phyloP scores from a whole-genome alignment of 2,329 filamentous ascomycete species.

The Madurella mycetomatis region DNA sequence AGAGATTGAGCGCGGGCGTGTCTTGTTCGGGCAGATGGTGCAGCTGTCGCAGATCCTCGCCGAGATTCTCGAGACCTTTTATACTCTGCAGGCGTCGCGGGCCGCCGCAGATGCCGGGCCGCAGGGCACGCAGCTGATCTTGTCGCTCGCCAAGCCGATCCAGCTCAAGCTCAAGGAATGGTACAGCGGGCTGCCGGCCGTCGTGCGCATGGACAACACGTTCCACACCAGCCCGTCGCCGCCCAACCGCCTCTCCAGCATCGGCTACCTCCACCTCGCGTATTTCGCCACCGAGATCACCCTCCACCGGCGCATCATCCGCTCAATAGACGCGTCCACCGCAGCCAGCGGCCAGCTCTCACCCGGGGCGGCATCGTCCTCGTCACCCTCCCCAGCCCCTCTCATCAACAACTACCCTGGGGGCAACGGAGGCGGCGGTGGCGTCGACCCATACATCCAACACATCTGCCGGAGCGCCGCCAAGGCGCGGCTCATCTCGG shows the following conservation, averaged over 20 bases:
- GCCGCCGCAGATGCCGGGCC: constrained; percentile 61
- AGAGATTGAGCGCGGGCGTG: constrained; percentile 63
- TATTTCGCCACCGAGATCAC: constrained; percentile 95
- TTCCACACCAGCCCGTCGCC: constrained; percentile 39
- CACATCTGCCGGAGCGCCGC: constrained; percentile 92
- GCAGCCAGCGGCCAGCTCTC: constrained; percentile 19
- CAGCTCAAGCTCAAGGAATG: constrained; percentile 79
- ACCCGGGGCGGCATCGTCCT: constrained; percentile 17
- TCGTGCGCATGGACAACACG: constrained; percentile 62
- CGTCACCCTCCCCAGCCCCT: neutral
- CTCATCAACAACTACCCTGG: neutral
- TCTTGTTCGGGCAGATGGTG: constrained; percentile 72
- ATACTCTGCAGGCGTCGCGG: constrained; percentile 71
- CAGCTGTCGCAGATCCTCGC: constrained; percentile 69
- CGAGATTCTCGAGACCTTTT: constrained; percentile 79
- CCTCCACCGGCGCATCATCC: constrained; percentile 84
- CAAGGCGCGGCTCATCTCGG: constrained; percentile 88
- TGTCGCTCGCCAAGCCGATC: constrained; percentile 74
- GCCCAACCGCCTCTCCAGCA: constrained; percentile 51
- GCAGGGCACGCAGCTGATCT: constrained; percentile 67
- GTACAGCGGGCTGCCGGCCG: constrained; percentile 64
- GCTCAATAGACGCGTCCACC: constrained; percentile 56
- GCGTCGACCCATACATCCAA: constrained; percentile 73
- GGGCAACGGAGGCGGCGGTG: too few relatives aligned
- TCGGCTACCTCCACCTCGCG: constrained; percentile 79